A percentile compares a stretch with the other conserved stretches of the same genome.
Conservation (phyloP, 345 rosid species). For the Eucalyptus melliodora region DNA sequence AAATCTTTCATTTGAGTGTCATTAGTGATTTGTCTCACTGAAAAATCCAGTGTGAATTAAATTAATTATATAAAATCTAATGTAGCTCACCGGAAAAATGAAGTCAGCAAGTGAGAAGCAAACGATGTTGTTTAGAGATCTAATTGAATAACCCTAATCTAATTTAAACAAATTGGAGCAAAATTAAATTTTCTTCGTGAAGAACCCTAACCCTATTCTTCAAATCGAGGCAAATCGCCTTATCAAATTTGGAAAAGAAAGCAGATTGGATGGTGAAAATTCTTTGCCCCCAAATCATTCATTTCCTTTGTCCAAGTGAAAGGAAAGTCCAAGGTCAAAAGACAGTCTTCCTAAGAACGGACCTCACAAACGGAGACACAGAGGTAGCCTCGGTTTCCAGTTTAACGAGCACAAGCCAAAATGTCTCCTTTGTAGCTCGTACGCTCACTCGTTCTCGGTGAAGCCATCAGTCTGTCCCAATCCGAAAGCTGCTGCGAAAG, state of each 20-base stretch:
- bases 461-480: not conserved
- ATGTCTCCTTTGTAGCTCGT: not conserved
- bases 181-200: not conserved
- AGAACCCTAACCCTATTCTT: not conserved
- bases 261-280: not conserved
- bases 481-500: not conserved
- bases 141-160: not conserved
- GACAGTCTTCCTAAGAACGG: not conserved
- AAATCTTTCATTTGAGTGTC: not conserved
- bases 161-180: not conserved
- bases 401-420: not conserved
- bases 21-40: not conserved
- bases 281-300: not conserved
- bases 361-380: not conserved
- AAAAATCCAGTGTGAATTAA: not conserved
- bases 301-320: not conserved
- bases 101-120: not conserved
- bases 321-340: not conserved
- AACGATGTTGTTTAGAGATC: not conserved
- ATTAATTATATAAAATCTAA: not conserved
- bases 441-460: not conserved
- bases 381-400: not conserved
- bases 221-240: not conserved
- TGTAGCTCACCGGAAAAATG: not conserved
- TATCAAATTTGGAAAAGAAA: not conserved